Evolutionary conservation across 495 filamentous ascomycete genomes (phyloP).

Genomic region (Lindgomyces ingoldianus): DNA sequence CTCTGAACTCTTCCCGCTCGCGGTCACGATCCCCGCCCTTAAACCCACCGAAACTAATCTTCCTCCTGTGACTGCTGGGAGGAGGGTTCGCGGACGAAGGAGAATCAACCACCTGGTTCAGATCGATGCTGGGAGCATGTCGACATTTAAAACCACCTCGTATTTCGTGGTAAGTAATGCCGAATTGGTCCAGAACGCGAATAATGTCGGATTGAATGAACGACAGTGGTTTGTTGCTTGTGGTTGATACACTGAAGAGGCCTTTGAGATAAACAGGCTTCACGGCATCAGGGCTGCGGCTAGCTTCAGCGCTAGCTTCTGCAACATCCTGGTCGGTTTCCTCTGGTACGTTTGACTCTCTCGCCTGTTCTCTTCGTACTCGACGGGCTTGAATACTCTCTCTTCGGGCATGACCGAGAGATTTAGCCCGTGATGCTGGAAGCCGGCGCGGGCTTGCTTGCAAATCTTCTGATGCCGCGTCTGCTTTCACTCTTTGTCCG

Average conservation of each 20-base stretch:
- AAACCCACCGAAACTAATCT: conserved; percentile 80
- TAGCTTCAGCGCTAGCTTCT: conserved; percentile 41
- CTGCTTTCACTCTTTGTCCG: conserved; percentile 45
- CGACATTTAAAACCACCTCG: conserved; percentile 89
- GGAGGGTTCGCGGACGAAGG: conserved; percentile 49
- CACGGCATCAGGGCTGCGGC: conserved; percentile 61
- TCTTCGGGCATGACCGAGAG: conserved; percentile 82
- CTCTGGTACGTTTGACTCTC: conserved; percentile 72
- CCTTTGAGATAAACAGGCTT: conserved; percentile 98
- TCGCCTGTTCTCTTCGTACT: conserved; percentile 64
- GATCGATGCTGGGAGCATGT: conserved; percentile 85
- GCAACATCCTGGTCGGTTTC: conserved; percentile 71
- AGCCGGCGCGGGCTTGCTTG: conserved; percentile 50
- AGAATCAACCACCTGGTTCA: conserved; percentile 60
- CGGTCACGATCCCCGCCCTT: conserved; percentile 63
- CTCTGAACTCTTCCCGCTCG: conserved; percentile 61
- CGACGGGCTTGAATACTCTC: conserved; percentile 88
- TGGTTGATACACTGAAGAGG: conserved; percentile 95
- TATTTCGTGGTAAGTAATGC: conserved; percentile 90
- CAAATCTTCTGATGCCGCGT: conserved; percentile 51
- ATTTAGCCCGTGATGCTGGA: conserved; percentile 76
- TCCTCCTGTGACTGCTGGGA: conserved; percentile 59
- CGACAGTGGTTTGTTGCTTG: conserved; percentile 82
- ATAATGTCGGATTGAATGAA: conserved; percentile 90
- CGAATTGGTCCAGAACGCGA: conserved; percentile 79